These are phyloP conservation scores for Hypomontagnella submonticulosa DNA, from an alignment of 495 filamentous ascomycete genomes.

Conservation along the genomic window DNA sequence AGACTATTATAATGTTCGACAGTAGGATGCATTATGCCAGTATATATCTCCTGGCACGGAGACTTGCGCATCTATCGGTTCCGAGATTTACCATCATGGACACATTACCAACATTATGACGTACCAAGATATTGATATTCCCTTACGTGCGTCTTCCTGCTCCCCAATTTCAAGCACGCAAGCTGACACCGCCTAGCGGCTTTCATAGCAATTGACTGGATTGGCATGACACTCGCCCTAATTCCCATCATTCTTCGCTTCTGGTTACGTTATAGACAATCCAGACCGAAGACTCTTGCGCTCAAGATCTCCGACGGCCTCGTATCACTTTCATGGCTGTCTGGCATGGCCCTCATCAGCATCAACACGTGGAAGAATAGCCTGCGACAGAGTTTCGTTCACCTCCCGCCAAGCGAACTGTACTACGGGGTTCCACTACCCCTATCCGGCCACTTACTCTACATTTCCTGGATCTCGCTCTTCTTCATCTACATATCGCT, in stretches of 20 bases:
- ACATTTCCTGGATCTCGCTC: conserved; percentile 17
- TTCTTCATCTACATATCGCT: conserved; percentile 19
- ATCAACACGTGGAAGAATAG: conserved; percentile 20
- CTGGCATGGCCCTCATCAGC: conserved; percentile 8
- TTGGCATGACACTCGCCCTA: conserved; percentile 4
- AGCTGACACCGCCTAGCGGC: conserved; percentile 16
- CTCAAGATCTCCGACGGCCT: conserved; percentile 10
- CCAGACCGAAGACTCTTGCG: not conserved
- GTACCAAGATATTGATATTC: conserved; percentile 15
- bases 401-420: conserved; percentile 1
- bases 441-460: conserved; percentile 11
- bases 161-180: not conserved
- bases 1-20: not conserved
- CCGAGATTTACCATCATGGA: not conserved
- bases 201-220: conserved; percentile 18
- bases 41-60: not conserved
- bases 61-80: conserved; percentile 1
- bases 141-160: conserved; percentile 10
- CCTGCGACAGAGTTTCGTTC: conserved; percentile 4
- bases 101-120: conserved; percentile 3
- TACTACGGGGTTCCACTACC: conserved; percentile 5
- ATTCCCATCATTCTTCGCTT: conserved; percentile 14
- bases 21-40: not conserved
- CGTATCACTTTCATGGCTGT: conserved; percentile 9
- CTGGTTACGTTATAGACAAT: not conserved